A percentile compares a stretch with the other conserved stretches of the same genome.
These are phyloP conservation scores for Globisporangium perplexum DNA, from an alignment of 352 stramenopile species.

Conservation along the genomic window DNA sequence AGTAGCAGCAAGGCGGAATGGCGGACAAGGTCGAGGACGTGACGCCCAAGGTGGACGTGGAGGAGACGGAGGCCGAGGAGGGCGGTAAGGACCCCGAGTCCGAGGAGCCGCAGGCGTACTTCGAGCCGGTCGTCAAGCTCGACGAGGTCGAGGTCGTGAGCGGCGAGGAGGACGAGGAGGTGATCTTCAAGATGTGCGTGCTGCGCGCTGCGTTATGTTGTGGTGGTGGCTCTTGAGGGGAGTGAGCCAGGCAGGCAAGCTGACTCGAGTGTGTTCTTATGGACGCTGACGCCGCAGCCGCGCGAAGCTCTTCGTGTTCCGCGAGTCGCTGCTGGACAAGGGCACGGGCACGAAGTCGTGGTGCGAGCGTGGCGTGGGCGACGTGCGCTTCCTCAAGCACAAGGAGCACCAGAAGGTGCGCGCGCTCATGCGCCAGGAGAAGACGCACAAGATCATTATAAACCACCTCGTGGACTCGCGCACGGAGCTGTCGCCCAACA, in stretches of 20 bases:
- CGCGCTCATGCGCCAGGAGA: slow-evolving; percentile 98
- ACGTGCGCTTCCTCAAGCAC: slow-evolving; percentile 97
- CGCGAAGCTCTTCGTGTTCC: slow-evolving; percentile 96
- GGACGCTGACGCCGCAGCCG: slow-evolving; percentile 45
- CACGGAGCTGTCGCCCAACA: slow-evolving; percentile 95
- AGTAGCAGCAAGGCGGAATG: slow-evolving; percentile 11
- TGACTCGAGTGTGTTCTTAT: no score
- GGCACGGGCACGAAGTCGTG: slow-evolving; percentile 97
- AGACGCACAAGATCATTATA: slow-evolving; percentile 98
- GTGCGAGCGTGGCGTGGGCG: slow-evolving; percentile 95
- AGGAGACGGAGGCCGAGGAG: slow-evolving; percentile 43
- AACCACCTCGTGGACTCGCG: slow-evolving; percentile 97
- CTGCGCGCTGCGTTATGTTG: slow-evolving; percentile 4
- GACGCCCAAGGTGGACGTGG: slow-evolving; percentile 46
- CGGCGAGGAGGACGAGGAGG: slow-evolving; percentile 97
- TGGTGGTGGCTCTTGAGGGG: no score
- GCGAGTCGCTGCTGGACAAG: slow-evolving; percentile 97
- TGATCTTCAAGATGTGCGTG: slow-evolving; percentile 86
- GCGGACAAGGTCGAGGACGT: slow-evolving; percentile 71
- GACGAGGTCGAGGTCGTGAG: slow-evolving; percentile 96
- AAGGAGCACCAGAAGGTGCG: slow-evolving; percentile 92
- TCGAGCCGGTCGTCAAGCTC: slow-evolving; percentile 86
- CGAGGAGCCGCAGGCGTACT: slow-evolving; percentile 85
- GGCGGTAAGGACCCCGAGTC: slow-evolving; percentile 59
- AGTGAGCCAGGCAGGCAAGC: no score